Evolutionary conservation across 352 stramenopile genomes (phyloP), one percentile per base, ranked within the genome.

Genomic region (Pythium rishiriense): DNA sequence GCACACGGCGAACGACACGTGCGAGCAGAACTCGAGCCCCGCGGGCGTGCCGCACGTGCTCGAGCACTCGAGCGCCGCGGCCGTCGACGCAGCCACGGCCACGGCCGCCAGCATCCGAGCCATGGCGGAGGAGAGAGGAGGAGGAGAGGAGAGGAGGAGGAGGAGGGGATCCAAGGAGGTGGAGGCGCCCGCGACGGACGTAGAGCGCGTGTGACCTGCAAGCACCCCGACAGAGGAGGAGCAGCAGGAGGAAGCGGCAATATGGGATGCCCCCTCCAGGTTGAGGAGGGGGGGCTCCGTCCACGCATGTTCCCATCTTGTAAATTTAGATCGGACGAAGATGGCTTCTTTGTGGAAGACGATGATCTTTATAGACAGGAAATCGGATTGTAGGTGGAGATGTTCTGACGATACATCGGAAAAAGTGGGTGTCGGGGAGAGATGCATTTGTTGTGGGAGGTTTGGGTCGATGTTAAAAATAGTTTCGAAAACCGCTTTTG

Each of bases 1-100:
- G 43, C 85, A 94, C 25, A 91, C 81, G 0, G 81, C 63, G 63
- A 91, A 94, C 12, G 73, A 82, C n/a, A 94, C 79, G 60, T 93
- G 76, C 21, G 81, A 88, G 74, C 85, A 94, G 58, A 94, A 94
- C 22, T 74, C 68, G 53, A 93, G 77, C 1, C 73, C 78, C 0
- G 83, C 85, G 12, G 85, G 85, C 22, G 77, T 93, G 28, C 85
- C 85, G 64, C 85, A 94, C 39, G 82, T 86, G 55, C 78, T 93
- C 10, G 80, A 85, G 62, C 85, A 94, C 57, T 90, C 78, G 50
- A 79, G 63, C 19, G 59, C 66, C n/a, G 22, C 55, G 33, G 26
- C 33, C 33, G 68, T 50, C 1, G 46, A 17, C 28, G 45, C 11
- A 14, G 51, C 57, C 25, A 82, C 29, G 21, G 42, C 66, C 25